Evolutionary conservation across 108 stramenopile genomes (phyloP).

Genomic region (Skeletonema menzelii): DNA sequence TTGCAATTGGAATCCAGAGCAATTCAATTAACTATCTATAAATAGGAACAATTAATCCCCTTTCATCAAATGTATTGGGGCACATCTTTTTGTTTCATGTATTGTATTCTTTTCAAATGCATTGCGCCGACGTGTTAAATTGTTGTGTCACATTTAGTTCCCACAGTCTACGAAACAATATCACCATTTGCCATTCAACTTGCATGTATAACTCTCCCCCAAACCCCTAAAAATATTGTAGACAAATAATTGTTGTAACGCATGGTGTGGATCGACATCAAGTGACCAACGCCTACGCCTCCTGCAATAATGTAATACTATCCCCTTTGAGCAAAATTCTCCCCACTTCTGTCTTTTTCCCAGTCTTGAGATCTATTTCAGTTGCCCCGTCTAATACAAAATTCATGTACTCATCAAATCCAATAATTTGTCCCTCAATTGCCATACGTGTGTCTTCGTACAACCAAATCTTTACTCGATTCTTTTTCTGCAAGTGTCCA

Average conservation of each 20-base stretch:
- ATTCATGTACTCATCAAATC: conserved; percentile 91
- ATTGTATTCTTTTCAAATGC: background rate
- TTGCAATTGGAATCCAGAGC: background rate
- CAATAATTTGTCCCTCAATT: conserved; percentile 98
- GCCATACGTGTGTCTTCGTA: conserved; percentile 96
- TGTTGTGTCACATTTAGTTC: background rate
- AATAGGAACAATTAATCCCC: background rate
- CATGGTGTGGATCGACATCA: background rate
- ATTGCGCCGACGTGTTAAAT: background rate
- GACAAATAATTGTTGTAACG: background rate
- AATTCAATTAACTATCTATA: background rate
- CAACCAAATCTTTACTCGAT: conserved; percentile 94
- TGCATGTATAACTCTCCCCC: conserved; percentile 1
- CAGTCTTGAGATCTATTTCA: conserved; percentile 83
- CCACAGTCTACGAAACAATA: background rate
- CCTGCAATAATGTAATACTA: conserved; percentile 95
- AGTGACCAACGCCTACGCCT: conserved; percentile 44
- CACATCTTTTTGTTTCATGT: too few relatives aligned
- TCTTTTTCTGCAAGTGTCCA: conserved; percentile 92
- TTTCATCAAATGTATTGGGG: too few relatives aligned
- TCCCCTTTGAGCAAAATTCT: conserved; percentile 99
- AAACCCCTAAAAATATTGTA: background rate
- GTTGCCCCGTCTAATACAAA: conserved; percentile 92
- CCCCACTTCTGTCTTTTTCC: conserved; percentile 73
- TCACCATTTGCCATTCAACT: background rate